phyloP scores from a whole-genome alignment of 2,329 filamentous ascomycete genomes.

The Zymoseptoria passerinii region DNA sequence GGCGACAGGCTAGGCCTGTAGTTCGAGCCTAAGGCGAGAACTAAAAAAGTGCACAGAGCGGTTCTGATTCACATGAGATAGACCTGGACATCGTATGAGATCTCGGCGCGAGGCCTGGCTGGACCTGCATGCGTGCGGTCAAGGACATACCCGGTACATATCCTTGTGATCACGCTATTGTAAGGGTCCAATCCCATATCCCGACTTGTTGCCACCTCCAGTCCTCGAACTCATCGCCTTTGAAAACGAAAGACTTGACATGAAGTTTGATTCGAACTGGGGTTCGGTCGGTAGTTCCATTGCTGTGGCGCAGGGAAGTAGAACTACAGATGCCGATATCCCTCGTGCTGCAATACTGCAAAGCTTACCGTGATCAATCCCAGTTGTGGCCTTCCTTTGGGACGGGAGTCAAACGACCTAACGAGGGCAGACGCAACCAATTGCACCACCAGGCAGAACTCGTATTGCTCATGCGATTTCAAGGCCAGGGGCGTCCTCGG shows the following conservation, averaged over 20 bases:
- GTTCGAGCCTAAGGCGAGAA: too few species aligned
- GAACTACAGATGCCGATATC: too few species aligned
- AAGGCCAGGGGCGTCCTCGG: background rate
- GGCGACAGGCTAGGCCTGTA: too few species aligned
- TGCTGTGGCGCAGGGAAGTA: background rate
- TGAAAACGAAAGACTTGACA: background rate
- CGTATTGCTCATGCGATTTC: background rate
- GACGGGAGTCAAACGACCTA: background rate
- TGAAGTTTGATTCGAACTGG: background rate
- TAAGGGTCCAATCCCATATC: background rate
- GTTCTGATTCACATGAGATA: too few species aligned
- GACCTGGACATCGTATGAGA: too few species aligned
- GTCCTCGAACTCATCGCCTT: background rate
- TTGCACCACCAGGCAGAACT: background rate
- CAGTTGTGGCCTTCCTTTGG: background rate
- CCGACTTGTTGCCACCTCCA: background rate
- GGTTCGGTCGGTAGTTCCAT: background rate
- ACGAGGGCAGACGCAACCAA: background rate
- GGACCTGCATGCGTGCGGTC: background rate
- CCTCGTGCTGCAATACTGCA: background rate
- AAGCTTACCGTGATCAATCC: background rate
- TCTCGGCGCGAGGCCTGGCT: too few species aligned
- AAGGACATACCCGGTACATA: background rate
- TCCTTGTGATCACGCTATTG: background rate
- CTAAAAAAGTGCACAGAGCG: too few species aligned